Conservation (phyloP, 1,139 yeast genomes). For the Eremothecium gossypii region DNA sequence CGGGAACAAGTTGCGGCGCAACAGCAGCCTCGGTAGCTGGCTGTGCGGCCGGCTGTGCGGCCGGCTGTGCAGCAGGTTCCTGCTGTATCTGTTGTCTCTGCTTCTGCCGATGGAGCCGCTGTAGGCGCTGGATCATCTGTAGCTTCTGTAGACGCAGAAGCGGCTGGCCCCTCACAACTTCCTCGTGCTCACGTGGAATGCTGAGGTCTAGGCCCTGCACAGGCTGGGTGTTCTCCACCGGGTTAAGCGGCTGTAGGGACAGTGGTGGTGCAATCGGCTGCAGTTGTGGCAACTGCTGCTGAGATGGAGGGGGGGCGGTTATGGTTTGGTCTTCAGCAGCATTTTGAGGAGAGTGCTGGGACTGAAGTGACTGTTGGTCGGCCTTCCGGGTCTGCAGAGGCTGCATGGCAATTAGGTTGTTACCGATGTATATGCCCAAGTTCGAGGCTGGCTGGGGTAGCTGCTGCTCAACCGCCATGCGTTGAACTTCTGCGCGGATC, state of each 20-base stretch:
- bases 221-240: background rate
- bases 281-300: slow-evolving; percentile 1
- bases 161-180: background rate
- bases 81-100: slow-evolving; percentile 1
- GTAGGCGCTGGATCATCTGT: slow-evolving; percentile 2
- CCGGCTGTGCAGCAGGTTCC: slow-evolving; percentile 21
- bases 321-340: no score
- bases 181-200: background rate
- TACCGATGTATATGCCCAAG: slow-evolving; percentile 1
- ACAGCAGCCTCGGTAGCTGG: background rate
- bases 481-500: slow-evolving; percentile 21
- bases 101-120: slow-evolving; percentile 1
- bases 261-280: background rate
- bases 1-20: background rate
- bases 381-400: slow-evolving; percentile 2
- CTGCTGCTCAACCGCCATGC: slow-evolving; percentile 7
- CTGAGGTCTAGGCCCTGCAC: background rate
- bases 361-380: background rate
- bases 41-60: background rate
- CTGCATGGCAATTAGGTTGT: slow-evolving; percentile 4
- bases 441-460: slow-evolving; percentile 4
- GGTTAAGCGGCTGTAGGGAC: background rate
- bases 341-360: background rate
- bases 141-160: slow-evolving; percentile 2
- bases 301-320: background rate